A percentile compares a stretch with the other conserved stretches of the same genome.
These are phyloP conservation scores for Blastocystis hominis DNA, from an alignment of 352 stramenopile genomes.

Conservation along the genomic window DNA sequence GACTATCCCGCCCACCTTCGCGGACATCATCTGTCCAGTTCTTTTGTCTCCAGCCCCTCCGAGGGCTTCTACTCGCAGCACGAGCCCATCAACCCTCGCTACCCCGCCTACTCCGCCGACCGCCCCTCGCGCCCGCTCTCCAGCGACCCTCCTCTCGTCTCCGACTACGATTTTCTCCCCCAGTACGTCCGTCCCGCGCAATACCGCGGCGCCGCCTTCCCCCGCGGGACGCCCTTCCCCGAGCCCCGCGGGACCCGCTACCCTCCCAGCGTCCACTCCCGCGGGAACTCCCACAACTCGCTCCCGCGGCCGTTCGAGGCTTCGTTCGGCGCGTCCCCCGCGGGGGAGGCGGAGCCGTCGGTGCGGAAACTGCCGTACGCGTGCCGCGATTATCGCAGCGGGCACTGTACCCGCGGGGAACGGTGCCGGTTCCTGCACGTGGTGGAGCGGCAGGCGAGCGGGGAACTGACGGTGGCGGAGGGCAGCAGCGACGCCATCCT, in stretches of 20 bases:
- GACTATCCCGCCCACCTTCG: neutral
- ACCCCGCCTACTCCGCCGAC: neutral
- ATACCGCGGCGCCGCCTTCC: neutral
- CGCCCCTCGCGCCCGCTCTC: neutral
- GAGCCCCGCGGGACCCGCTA: neutral
- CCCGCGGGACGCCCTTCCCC: neutral
- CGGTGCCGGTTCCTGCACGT: slow-evolving; percentile 31
- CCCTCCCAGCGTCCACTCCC: neutral
- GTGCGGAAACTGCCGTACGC: slow-evolving; percentile 21
- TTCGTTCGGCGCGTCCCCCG: neutral
- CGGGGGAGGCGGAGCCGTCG: neutral
- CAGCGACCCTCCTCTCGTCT: neutral
- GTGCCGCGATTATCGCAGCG: slow-evolving; percentile 42
- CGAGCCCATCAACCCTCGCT: neutral
- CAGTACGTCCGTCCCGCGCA: neutral
- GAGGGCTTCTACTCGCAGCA: neutral
- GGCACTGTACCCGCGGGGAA: neutral
- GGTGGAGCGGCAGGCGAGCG: neutral
- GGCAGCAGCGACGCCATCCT: neutral
- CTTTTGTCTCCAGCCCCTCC: neutral
- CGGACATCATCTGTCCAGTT: neutral
- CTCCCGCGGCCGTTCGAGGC: neutral
- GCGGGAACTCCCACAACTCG: neutral
- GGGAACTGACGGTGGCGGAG: neutral
- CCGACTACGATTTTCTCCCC: neutral